Conservation (phyloP, 768 basidiomycete genomes). For the Pulveroboletus sp. region DNA sequence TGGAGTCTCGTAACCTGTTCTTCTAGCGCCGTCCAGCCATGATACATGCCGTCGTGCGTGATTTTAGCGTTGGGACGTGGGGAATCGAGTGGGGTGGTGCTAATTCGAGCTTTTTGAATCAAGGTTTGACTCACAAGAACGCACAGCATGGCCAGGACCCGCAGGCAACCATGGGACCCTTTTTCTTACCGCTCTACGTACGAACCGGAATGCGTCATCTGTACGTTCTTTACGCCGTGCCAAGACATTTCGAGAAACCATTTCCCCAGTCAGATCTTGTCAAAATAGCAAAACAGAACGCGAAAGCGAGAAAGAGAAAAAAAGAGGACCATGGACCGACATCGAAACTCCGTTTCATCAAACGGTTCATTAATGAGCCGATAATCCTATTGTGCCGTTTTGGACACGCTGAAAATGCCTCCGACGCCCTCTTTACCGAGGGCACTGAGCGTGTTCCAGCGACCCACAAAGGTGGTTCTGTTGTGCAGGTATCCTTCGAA, state of each 20-base stretch:
- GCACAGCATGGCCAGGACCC: constrained; percentile 13
- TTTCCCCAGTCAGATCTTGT: constrained; percentile 28
- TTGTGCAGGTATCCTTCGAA: constrained; percentile 55
- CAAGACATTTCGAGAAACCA: constrained; percentile 13
- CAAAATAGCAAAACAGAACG: constrained; percentile 1
- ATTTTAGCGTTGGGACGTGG: background rate
- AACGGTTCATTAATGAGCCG: constrained; percentile 23
- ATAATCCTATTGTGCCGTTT: constrained; percentile 32
- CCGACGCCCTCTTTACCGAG: constrained; percentile 35
- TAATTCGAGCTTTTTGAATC: constrained; percentile 17
- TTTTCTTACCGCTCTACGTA: constrained; percentile 14
- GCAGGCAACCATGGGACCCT: constrained; percentile 1
- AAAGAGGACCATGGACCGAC: too few species aligned
- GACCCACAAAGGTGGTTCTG: constrained; percentile 48
- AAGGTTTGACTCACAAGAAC: constrained; percentile 19
- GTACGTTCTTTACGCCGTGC: constrained; percentile 11
- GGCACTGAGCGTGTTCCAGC: constrained; percentile 42
- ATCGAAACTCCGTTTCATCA: constrained; percentile 27
- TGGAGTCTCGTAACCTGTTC: too few species aligned
- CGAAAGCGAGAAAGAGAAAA: too few species aligned
- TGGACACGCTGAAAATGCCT: constrained; percentile 59
- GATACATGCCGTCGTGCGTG: constrained; percentile 17
- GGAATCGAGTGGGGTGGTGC: constrained; percentile 11
- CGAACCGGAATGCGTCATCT: constrained; percentile 10
- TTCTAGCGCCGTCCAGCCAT: too few species aligned